Base-by-base conservation (phyloP, 1,139 yeast genomes). In the Hansenula sp. region DNA sequence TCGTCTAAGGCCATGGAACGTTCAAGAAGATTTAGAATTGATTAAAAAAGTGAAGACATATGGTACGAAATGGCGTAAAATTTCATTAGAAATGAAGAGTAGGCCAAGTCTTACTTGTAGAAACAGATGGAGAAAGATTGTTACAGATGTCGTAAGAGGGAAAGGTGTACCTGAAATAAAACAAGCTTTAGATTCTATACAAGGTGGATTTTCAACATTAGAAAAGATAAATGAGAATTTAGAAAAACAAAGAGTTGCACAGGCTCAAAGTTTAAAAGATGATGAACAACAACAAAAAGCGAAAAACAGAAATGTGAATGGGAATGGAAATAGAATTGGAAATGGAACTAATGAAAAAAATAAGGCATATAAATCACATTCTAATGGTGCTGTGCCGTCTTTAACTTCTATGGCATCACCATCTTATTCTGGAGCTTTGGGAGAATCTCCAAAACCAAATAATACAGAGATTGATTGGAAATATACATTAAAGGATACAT, bases 61-160 rank as follows among this genome's bases (percentile, higher is more conserved):
- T 56, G 97, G 97, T n/a, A 86, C 96, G 0, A 84, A 85, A 59
- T 90, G 97, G 97, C 74, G 95, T 51, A 79, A 84, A 2, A 84
- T 90, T 4, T 79, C 95, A 2, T 59, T 66, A 37, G 81, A 77
- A 37, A 77, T 90, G 70, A 73, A 75, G 33, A 85, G 92, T 36
- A 68, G 97, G 42, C 95, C 97, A 2, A 83, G 95, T 44, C 70
- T 90, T 42, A 88, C 96, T 0, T 89, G 97, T 57, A 69, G 97
- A 46, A 90, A 90, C 61, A 71, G 96, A 44, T 90, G 96, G 96
- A 73, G 97, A 50, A 87, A 86, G 56, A 75, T 90, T 34, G 82
- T 85, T 36, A 81, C 94, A 0, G 81, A 80, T 50, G 84, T 83
- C 10, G 88, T 81, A 1, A 64, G 86, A 49, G 83, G 82, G 5